These are phyloP conservation scores for Saturnispora dispora DNA, from an alignment of 805 yeast genomes.

Conservation along the genomic window DNA sequence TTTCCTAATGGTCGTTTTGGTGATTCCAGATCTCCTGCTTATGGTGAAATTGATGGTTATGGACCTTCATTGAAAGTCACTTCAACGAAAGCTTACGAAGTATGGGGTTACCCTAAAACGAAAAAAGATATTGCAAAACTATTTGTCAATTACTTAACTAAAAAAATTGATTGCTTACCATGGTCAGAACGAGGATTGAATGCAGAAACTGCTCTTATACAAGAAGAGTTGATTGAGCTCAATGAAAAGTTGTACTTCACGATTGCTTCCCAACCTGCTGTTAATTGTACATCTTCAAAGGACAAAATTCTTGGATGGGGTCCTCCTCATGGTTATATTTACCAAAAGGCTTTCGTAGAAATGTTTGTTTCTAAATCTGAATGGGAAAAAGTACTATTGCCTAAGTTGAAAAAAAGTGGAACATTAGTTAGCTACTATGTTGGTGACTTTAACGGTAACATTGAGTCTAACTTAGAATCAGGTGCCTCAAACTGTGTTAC, in stretches of 20 bases:
- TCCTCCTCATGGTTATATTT: slow-evolving; percentile 77
- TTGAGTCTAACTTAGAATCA: slow-evolving; percentile 50
- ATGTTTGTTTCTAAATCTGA: slow-evolving; percentile 65
- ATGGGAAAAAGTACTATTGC: slow-evolving; percentile 53
- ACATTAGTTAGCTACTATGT: slow-evolving; percentile 58
- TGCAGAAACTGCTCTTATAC: slow-evolving; percentile 87
- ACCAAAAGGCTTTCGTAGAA: slow-evolving; percentile 92
- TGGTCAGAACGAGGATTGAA: slow-evolving; percentile 85
- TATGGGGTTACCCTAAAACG: slow-evolving; percentile 74
- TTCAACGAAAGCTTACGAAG: slow-evolving; percentile 51
- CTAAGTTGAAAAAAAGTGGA: slow-evolving; percentile 40
- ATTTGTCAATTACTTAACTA: slow-evolving; percentile 64
- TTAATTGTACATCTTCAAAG: slow-evolving; percentile 65
- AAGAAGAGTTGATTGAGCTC: slow-evolving; percentile 76
- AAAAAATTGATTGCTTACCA: slow-evolving; percentile 71
- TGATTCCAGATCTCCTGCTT: slow-evolving; percentile 92
- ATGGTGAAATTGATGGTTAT: slow-evolving; percentile 96
- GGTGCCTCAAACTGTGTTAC: slow-evolving; percentile 75
- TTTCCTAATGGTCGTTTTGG: slow-evolving; percentile 95
- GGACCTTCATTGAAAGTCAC: slow-evolving; percentile 84
- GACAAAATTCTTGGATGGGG: slow-evolving; percentile 98
- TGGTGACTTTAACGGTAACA: slow-evolving; percentile 52
- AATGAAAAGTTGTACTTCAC: slow-evolving; percentile 74
- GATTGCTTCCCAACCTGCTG: slow-evolving; percentile 92
- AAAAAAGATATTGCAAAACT: slow-evolving; percentile 52